Conservation (phyloP, 1,284 basidiomycete species). For the Inonotus hispidus region DNA sequence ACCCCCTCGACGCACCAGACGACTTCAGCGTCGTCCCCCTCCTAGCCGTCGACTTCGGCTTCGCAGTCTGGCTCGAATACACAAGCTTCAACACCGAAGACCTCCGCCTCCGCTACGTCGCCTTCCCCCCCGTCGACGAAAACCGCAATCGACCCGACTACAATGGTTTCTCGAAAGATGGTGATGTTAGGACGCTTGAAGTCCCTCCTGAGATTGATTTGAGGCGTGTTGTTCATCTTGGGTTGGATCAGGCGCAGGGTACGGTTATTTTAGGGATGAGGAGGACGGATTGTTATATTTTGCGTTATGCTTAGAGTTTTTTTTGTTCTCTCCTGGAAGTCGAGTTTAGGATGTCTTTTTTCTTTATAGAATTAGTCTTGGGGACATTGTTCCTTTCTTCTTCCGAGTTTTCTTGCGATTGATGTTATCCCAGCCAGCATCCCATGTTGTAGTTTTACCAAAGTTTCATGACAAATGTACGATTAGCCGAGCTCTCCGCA, state of each 20-base stretch:
- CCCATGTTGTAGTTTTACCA: background rate
- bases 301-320: slow-evolving; percentile 40
- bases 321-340: background rate
- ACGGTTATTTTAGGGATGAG: slow-evolving; percentile 64
- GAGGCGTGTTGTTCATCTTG: slow-evolving; percentile 63
- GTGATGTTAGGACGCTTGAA: slow-evolving; percentile 49
- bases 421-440: background rate
- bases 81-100: slow-evolving; percentile 31
- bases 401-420: background rate
- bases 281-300: slow-evolving; percentile 64
- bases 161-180: background rate
- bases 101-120: slow-evolving; percentile 60
- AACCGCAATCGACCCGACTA: slow-evolving; percentile 20
- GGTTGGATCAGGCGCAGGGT: slow-evolving; percentile 70
- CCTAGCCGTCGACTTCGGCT: slow-evolving; percentile 73
- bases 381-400: background rate
- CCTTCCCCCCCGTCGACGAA: slow-evolving; percentile 51
- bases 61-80: slow-evolving; percentile 70
- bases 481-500: background rate
- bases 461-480: background rate
- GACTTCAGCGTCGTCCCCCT: slow-evolving; percentile 54
- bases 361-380: background rate
- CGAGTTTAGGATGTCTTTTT: background rate
- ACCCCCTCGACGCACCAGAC: slow-evolving; percentile 27
- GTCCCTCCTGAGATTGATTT: slow-evolving; percentile 60